Evolutionary conservation across 192 early-diverging fungal genomes (phyloP).

Genomic region (Backusella psychrophila): DNA sequence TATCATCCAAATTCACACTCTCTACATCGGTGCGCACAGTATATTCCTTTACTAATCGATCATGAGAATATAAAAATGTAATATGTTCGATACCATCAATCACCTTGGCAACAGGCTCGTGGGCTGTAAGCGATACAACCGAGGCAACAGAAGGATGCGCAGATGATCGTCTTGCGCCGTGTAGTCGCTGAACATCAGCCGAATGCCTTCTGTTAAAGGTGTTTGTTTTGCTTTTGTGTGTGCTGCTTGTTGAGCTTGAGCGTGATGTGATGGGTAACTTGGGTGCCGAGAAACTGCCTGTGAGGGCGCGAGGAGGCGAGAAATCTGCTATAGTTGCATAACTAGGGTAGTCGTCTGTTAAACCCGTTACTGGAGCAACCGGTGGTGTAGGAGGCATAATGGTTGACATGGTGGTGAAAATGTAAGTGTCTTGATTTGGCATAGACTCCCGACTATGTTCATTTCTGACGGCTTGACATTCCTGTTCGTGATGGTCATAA

Average conservation of each 20-base stretch:
- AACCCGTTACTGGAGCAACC: background rate
- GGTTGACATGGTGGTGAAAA: background rate
- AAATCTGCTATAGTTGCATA: background rate
- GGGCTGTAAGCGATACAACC: constrained; percentile 25
- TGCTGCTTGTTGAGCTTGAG: too few species aligned
- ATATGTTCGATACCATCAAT: constrained; percentile 29
- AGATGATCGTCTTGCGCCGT: constrained; percentile 8
- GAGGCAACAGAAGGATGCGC: constrained; percentile 27
- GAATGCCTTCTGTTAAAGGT: constrained; percentile 3
- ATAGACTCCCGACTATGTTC: background rate
- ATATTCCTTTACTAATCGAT: constrained; percentile 30
- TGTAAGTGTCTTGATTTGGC: background rate
- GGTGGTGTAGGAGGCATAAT: constrained; percentile 1
- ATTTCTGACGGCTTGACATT: background rate
- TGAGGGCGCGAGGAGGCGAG: background rate
- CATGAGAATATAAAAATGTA: constrained; percentile 34
- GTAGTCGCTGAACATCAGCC: background rate
- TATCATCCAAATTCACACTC: constrained; percentile 12
- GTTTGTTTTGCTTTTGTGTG: background rate
- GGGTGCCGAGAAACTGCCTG: background rate
- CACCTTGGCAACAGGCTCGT: constrained; percentile 25
- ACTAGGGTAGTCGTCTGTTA: background rate
- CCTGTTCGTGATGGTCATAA: background rate
- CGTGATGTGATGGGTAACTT: background rate
- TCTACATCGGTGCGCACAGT: constrained; percentile 32